phyloP scores from a whole-genome alignment of 768 basidiomycete species.

The Mycena crocata region DNA sequence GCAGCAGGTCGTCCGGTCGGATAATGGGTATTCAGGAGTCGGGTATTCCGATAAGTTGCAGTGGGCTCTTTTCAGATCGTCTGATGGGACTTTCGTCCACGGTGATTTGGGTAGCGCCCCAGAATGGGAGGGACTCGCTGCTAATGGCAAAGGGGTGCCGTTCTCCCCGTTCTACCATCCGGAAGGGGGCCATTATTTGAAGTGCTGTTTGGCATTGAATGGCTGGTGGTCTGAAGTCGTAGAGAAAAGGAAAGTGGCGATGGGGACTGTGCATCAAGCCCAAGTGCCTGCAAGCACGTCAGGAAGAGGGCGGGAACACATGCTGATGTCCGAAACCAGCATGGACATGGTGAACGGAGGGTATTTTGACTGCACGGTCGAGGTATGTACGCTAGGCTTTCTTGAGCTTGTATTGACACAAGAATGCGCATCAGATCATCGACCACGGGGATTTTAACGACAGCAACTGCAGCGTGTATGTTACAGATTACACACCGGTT shows the following conservation, averaged over 20 bases:
- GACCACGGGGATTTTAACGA: slow-evolving; percentile 60
- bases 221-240: slow-evolving; percentile 63
- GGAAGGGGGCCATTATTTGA: slow-evolving; percentile 49
- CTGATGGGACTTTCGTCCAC: slow-evolving; percentile 49
- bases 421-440: not conserved
- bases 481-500: slow-evolving; percentile 75
- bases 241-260: slow-evolving; percentile 32
- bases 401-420: not conserved
- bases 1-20: not conserved
- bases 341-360: slow-evolving; percentile 60
- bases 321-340: slow-evolving; percentile 64
- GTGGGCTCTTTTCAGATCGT: slow-evolving; percentile 67
- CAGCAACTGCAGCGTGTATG: slow-evolving; percentile 61
- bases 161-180: slow-evolving; percentile 61
- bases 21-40: slow-evolving; percentile 40
- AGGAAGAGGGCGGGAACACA: slow-evolving; percentile 49
- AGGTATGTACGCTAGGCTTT: slow-evolving; percentile 54
- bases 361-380: slow-evolving; percentile 73
- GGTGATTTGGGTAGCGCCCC: slow-evolving; percentile 53
- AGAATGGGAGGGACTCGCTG: slow-evolving; percentile 45
- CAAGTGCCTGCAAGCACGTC: not conserved
- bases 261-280: slow-evolving; percentile 34
- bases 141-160: slow-evolving; percentile 50
- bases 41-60: slow-evolving; percentile 60
- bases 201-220: slow-evolving; percentile 55